These are phyloP conservation scores for Pisolithus orientalis DNA, from an alignment of 768 basidiomycete genomes.

Conservation along the genomic window DNA sequence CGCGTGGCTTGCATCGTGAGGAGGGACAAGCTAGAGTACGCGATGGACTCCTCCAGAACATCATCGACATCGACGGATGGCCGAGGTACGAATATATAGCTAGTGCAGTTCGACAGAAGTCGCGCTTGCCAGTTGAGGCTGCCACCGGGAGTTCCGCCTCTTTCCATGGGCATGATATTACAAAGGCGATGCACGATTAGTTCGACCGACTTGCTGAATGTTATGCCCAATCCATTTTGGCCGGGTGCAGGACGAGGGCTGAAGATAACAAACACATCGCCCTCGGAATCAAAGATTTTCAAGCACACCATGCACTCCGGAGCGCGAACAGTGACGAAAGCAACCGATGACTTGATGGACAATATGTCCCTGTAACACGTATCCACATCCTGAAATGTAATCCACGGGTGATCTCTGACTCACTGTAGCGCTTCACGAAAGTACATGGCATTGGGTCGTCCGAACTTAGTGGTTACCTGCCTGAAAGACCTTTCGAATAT, in stretches of 20 bases:
- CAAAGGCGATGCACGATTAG: conserved; percentile 36
- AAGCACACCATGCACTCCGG: conserved; percentile 54
- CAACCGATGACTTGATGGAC: conserved; percentile 17
- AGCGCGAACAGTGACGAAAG: conserved; percentile 48
- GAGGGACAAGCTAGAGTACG: conserved; percentile 45
- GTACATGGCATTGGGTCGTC: conserved; percentile 25
- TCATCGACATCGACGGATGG: conserved; percentile 9
- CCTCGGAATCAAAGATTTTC: conserved; percentile 17
- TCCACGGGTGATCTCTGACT: neutral
- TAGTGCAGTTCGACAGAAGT: conserved; percentile 47
- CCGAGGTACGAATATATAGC: conserved; percentile 44
- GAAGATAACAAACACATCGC: conserved; percentile 49
- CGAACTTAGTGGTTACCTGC: conserved; percentile 30
- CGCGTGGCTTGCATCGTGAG: conserved; percentile 37
- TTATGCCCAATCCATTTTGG: conserved; percentile 47
- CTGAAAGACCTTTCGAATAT: conserved; percentile 39
- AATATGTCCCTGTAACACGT: conserved; percentile 17
- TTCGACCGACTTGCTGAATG: conserved; percentile 40
- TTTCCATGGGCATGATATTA: conserved; percentile 39
- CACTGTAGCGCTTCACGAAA: conserved; percentile 24
- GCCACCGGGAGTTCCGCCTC: conserved; percentile 26
- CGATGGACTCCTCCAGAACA: conserved; percentile 27
- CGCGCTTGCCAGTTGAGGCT: conserved; percentile 49
- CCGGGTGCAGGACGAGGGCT: conserved; percentile 51
- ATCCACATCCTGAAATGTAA: neutral